These are phyloP conservation scores for Beauveria asiatica DNA, from an alignment of 2,329 filamentous ascomycete species.

Conservation along the genomic window DNA sequence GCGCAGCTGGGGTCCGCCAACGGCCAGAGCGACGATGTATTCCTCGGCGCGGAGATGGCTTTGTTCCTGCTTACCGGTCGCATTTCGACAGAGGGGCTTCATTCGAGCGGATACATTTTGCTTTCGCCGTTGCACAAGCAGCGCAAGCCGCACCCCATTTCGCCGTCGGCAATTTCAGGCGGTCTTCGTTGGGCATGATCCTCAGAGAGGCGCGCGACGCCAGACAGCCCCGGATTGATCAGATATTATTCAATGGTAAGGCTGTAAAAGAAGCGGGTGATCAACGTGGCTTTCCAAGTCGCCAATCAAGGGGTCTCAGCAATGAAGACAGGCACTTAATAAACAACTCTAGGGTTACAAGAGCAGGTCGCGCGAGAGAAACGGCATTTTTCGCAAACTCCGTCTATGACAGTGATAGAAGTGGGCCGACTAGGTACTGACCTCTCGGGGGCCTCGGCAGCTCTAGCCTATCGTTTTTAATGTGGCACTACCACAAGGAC, in stretches of 20 bases:
- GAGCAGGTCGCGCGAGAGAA: background rate
- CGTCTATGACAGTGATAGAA: background rate
- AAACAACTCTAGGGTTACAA: conserved; percentile 1
- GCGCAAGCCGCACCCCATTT: conserved; percentile 44
- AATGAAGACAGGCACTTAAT: background rate
- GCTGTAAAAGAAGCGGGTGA: background rate
- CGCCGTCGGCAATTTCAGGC: conserved; percentile 27
- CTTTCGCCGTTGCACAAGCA: conserved; percentile 40
- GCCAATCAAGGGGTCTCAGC: background rate
- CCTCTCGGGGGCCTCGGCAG: background rate
- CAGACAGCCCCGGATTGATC: background rate
- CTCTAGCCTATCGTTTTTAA: background rate
- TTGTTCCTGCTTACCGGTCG: conserved; percentile 28
- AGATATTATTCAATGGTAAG: background rate
- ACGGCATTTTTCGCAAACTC: conserved; percentile 12
- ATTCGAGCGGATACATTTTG: conserved; percentile 40
- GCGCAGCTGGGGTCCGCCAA: background rate
- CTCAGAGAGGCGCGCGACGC: background rate
- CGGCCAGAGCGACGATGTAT: background rate
- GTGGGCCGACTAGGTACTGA: background rate
- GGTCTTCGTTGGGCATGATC: conserved; percentile 13
- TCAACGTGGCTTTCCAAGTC: background rate
- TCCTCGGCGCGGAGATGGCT: background rate
- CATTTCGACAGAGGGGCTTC: conserved; percentile 31
- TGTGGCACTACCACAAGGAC: background rate